A percentile compares a stretch with the other conserved stretches of the same genome.
Evolutionary conservation across 1,284 basidiomycete species (phyloP).

Genomic region (Ustilago shanxiensis): DNA sequence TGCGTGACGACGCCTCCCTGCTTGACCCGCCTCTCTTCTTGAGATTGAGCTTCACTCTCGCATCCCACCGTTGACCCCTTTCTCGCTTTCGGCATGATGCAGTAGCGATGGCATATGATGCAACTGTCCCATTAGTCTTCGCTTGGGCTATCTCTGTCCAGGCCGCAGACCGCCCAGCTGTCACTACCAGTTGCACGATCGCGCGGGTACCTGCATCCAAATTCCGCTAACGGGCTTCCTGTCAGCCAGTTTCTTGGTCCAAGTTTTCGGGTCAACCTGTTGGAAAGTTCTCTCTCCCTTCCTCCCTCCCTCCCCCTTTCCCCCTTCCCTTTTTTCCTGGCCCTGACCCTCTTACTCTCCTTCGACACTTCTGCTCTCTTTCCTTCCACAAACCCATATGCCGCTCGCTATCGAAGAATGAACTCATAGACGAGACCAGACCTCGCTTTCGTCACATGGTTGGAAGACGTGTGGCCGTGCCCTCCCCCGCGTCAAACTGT

Average conservation of each 20-base stretch:
- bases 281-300: too few species aligned
- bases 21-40: too few species aligned
- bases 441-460: background rate
- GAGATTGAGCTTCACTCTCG: too few species aligned
- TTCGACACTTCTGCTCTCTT: background rate
- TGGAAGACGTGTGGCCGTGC: background rate
- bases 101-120: constrained; percentile 3
- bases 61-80: background rate
- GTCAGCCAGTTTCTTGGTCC: background rate
- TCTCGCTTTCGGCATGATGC: background rate
- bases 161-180: background rate
- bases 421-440: constrained; percentile 6
- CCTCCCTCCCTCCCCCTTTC: background rate
- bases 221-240: too few species aligned
- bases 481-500: constrained; percentile 6
- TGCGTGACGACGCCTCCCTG: too few species aligned
- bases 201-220: constrained; percentile 1
- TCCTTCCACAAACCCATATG: background rate
- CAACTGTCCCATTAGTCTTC: background rate
- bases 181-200: background rate
- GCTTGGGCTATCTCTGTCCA: background rate
- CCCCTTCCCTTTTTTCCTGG: background rate
- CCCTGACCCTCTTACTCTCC: background rate
- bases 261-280: background rate
- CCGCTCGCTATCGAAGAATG: constrained; percentile 1